Evolutionary conservation across 371 early-diverging fungal species (phyloP).

Genomic region (Mucor irregularis): DNA sequence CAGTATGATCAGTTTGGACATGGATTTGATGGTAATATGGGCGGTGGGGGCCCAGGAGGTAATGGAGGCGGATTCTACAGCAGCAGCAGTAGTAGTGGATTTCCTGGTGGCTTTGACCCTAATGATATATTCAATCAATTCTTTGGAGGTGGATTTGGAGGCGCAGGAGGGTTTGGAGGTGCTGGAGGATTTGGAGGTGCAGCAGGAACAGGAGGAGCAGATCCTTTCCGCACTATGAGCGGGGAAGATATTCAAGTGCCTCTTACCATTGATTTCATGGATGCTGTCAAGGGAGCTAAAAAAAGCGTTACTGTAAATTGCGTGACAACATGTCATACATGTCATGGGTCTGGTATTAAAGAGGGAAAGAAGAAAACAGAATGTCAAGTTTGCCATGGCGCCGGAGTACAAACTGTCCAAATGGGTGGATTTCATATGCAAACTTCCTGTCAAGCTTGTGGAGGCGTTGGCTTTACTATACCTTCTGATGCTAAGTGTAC

Average conservation of each 20-base stretch:
- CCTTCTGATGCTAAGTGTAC: slow-evolving; percentile 70
- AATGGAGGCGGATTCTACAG: slow-evolving; percentile 5
- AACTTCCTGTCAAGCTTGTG: slow-evolving; percentile 79
- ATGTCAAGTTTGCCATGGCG: slow-evolving; percentile 80
- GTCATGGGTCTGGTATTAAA: slow-evolving; percentile 80
- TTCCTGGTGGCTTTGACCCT: slow-evolving; percentile 60
- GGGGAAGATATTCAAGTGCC: slow-evolving; percentile 55
- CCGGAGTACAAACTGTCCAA: slow-evolving; percentile 79
- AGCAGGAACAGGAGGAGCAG: slow-evolving; percentile 26
- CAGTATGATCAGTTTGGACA: slow-evolving; percentile 89
- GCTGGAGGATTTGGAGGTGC: slow-evolving; percentile 58
- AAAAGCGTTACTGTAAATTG: slow-evolving; percentile 62
- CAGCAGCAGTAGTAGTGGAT: slow-evolving; percentile 26
- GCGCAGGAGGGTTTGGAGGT: slow-evolving; percentile 30
- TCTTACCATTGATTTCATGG: slow-evolving; percentile 82
- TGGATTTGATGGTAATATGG: slow-evolving; percentile 18
- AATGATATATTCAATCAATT: slow-evolving; percentile 69
- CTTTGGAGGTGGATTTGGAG: slow-evolving; percentile 64
- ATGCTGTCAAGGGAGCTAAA: slow-evolving; percentile 81
- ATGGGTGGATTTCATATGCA: slow-evolving; percentile 86
- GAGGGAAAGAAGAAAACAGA: slow-evolving; percentile 63
- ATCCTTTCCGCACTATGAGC: slow-evolving; percentile 20
- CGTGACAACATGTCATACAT: slow-evolving; percentile 70
- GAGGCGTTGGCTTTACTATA: slow-evolving; percentile 78
- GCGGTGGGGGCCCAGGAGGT: background rate